Evolutionary conservation across 768 basidiomycete genomes (phyloP).

Genomic region (Termitomyces sp.): DNA sequence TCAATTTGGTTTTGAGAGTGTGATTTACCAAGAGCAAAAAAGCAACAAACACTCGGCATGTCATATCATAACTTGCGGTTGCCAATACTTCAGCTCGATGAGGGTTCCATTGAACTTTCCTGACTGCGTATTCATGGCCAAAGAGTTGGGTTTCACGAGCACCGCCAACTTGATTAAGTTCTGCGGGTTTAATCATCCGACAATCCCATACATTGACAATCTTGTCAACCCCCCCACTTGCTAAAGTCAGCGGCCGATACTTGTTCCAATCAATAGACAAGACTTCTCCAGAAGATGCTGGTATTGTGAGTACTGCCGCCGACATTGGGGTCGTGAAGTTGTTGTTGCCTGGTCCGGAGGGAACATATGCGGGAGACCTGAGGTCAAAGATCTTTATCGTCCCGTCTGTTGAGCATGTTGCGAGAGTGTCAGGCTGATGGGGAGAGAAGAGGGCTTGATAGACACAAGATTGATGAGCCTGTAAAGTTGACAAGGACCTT

Average conservation of each 20-base stretch:
- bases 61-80: conserved; percentile 89
- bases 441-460: conserved; percentile 93
- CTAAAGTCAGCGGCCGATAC: conserved; percentile 73
- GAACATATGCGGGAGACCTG: conserved; percentile 56
- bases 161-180: conserved; percentile 59
- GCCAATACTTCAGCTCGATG: conserved; percentile 69
- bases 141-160: conserved; percentile 63
- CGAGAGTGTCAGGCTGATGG: conserved; percentile 76
- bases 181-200: conserved; percentile 67
- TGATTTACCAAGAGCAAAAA: background rate
- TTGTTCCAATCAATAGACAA: conserved; percentile 92
- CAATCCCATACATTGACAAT: conserved; percentile 79
- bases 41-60: conserved; percentile 73
- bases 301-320: conserved; percentile 69
- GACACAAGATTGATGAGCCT: conserved; percentile 80
- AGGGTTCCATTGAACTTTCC: conserved; percentile 88
- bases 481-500: conserved; percentile 74
- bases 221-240: conserved; percentile 78
- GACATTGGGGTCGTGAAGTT: conserved; percentile 64
- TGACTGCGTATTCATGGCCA: conserved; percentile 88
- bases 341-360: conserved; percentile 43
- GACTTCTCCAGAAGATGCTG: conserved; percentile 74
- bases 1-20: background rate
- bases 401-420: conserved; percentile 85
- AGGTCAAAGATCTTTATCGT: conserved; percentile 80